Base-by-base conservation (phyloP, 2,329 filamentous ascomycete genomes). In the Fusarium aywerte region DNA sequence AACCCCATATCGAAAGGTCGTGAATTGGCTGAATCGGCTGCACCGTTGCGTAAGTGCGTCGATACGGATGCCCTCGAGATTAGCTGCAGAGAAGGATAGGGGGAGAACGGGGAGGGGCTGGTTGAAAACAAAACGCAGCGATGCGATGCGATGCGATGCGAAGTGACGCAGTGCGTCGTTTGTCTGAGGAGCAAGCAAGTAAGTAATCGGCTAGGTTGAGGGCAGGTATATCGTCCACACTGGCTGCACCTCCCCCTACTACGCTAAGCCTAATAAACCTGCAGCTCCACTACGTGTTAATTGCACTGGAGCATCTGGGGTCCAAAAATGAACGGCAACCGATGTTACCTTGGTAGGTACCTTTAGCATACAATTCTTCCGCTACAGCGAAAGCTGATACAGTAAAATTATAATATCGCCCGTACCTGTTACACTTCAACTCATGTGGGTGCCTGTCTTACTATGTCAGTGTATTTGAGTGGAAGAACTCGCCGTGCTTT, bases 1-100 rank as follows among this genome's bases (percentile, higher is more conserved):
- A 98, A 98, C 69, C 91, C 93, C 94, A 97, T 97, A 69, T 74
- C 75, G 72, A 57, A 58, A 62, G 62, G 61, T 62, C 8, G 27
- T 27, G 27, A 27, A 27, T n/a, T n/a, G n/a, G 59, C 58, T 67
- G 48, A 59, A 48, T 68, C 59, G 60, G 67, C 57, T 69, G 68
- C 57, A 68, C 69, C 63, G 50, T 62, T 62, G 58, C 60, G 56
- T 58, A 58, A 45, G 51, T 53, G 62, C 57, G 56, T 71, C 62
- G 33, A 64, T 51, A 60, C 48, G 38, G 58, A 31, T 32, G 27
- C 29, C 47, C 39, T 55, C 56, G 55, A 51, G 27, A 58, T 55
- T 51, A 53, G 52, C 44, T 52, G 35, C 40, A 40, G 29, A 40
- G 39, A 44, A 57, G 27, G 29, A 52, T 58, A 52, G n/a, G 43